Percentiles rank a stretch among this genome's conserved stretches.
Conservation (phyloP, 805 yeast species). For the Zygoascus ofunaensis region DNA sequence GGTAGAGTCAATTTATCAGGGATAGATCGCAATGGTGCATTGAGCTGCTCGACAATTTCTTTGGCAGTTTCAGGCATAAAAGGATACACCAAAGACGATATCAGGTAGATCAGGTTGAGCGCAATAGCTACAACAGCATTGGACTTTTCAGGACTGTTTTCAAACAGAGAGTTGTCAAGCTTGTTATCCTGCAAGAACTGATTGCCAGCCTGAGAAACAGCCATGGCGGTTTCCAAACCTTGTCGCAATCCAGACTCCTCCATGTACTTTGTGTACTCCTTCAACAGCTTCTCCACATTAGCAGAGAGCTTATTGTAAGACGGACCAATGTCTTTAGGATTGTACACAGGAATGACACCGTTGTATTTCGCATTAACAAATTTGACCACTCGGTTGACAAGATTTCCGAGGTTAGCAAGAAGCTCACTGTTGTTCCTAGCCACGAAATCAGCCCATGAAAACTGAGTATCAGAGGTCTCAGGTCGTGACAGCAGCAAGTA, state of each 20-base stretch:
- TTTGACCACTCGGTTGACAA: constrained; percentile 87
- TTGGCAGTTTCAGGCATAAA: constrained; percentile 79
- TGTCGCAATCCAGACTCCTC: constrained; percentile 70
- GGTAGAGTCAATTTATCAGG: constrained; percentile 66
- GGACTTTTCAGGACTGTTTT: constrained; percentile 64
- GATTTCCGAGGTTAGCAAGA: constrained; percentile 92
- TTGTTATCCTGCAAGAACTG: constrained; percentile 93
- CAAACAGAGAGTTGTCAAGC: constrained; percentile 77
- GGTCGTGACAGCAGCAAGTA: constrained; percentile 90
- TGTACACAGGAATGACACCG: constrained; percentile 72
- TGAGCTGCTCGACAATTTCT: constrained; percentile 67
- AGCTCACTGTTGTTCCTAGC: constrained; percentile 88
- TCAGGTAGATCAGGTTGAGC: constrained; percentile 74
- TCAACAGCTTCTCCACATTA: constrained; percentile 57
- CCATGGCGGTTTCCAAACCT: constrained; percentile 89
- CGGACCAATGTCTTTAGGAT: constrained; percentile 38
- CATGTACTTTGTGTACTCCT: constrained; percentile 58
- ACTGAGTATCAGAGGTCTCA: constrained; percentile 90
- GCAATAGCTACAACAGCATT: constrained; percentile 93
- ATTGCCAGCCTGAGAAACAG: constrained; percentile 86
- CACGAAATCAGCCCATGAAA: constrained; percentile 95
- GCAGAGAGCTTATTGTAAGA: constrained; percentile 35
- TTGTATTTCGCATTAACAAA: constrained; percentile 85
- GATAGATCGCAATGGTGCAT: constrained; percentile 70
- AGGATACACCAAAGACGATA: constrained; percentile 77